A percentile compares a stretch with the other conserved stretches of the same genome.
These are phyloP conservation scores for Mucor indicus DNA, from an alignment of 371 early-diverging fungal genomes.

Conservation along the genomic window DNA sequence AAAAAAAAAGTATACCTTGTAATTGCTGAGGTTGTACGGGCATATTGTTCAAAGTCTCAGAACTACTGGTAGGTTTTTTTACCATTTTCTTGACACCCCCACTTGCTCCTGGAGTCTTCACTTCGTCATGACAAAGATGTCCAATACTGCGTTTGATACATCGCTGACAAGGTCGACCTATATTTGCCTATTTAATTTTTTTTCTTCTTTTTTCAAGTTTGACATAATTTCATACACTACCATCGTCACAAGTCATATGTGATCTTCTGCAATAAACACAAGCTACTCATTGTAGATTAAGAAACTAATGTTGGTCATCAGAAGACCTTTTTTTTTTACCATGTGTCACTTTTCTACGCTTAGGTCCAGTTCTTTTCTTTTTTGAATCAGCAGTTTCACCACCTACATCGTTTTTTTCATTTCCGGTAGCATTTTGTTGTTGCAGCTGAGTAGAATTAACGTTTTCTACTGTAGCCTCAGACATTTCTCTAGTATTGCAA, in stretches of 20 bases:
- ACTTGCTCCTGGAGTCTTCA: constrained; percentile 1
- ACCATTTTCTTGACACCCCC: constrained; percentile 17
- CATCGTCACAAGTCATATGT: constrained; percentile 87
- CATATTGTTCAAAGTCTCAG: constrained; percentile 14
- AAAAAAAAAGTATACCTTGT: not conserved
- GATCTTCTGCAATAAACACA: constrained; percentile 84
- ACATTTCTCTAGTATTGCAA: no score
- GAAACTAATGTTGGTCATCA: no score
- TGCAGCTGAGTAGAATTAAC: no score
- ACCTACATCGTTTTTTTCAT: no score
- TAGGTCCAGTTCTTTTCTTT: constrained; percentile 67
- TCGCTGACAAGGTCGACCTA: constrained; percentile 84
- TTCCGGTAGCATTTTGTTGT: no score
- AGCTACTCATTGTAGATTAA: constrained; percentile 31
- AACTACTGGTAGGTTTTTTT: constrained; percentile 10
- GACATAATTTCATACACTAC: no score
- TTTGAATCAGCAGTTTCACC: no score
- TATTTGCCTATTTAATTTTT: no score
- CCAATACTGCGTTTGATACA: constrained; percentile 88
- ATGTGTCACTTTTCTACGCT: constrained; percentile 72
- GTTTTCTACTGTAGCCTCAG: no score
- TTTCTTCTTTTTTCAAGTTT: no score
- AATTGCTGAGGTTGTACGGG: not conserved
- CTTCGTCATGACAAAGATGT: constrained; percentile 75
- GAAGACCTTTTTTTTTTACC: constrained; percentile 32